Conservation (phyloP, 179 eudicot species). For the Silene coronaria region DNA sequence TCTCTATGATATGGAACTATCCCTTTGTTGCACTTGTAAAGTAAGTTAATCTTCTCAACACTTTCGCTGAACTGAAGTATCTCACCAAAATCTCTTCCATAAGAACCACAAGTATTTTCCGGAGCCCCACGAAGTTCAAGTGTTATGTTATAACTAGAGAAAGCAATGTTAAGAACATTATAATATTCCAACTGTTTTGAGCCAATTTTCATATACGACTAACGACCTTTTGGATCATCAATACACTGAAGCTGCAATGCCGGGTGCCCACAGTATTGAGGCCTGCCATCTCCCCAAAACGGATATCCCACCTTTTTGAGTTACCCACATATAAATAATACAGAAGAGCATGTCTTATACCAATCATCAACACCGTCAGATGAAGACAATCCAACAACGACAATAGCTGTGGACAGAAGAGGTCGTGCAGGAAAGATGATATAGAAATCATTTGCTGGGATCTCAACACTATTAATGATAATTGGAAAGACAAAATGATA, state of each 20-base stretch:
- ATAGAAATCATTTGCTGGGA: neutral
- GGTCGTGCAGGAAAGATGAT: neutral
- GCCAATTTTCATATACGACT: neutral
- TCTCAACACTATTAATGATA: no score
- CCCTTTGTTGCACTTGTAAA: conserved; percentile 26
- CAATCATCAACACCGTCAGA: neutral
- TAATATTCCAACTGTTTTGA: neutral
- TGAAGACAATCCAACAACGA: neutral
- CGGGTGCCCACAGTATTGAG: conserved; percentile 20
- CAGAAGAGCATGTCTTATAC: neutral
- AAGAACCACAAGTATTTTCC: neutral
- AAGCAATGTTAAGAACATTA: neutral
- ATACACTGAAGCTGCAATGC: conserved; percentile 18
- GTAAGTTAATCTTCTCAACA: conserved; percentile 25
- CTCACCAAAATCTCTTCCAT: neutral
- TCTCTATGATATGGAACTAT: neutral
- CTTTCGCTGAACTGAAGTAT: conserved; percentile 9
- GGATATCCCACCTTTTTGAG: conserved; percentile 13
- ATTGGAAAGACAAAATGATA: no score
- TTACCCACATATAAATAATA: conserved; percentile 11
- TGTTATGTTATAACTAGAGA: neutral
- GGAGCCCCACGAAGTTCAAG: neutral
- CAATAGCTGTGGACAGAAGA: neutral
- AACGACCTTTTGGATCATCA: neutral
- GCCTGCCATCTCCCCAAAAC: conserved; percentile 21